Base-by-base conservation (phyloP, 164 flowering plant genomes). In the Paratinospora sagittata region DNA sequence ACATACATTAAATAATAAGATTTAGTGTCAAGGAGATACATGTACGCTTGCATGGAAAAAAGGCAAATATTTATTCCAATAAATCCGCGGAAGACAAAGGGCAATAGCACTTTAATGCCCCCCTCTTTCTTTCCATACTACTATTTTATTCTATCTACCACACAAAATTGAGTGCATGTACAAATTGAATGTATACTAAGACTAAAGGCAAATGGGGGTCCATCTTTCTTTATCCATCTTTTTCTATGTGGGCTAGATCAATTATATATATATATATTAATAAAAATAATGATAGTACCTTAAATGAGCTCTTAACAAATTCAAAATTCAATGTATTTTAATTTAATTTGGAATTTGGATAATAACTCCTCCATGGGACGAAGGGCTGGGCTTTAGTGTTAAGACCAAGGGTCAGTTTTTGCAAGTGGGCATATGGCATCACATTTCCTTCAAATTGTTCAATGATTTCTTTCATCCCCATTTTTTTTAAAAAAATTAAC, bases 161-260 rank as follows among this genome's bases (percentile, higher is more conserved):
- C 45, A 24, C 36, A 52, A 13, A 52, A 16, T 52, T 3, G 63
- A 39, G 68, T 52, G 57, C 72, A 71, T 63, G 34, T 30, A 77
- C 72, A 79, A 73, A 81, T 79, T 52, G 79, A 75, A 66, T 70
- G 62, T 39, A 62, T 71, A 66, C 71, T 67, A 37, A 72, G 45
- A 75, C 69, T 52, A 77, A 73, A 21, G 82, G 70, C 77, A 78
- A 73, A 75, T 82, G 78, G 82, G 81, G 19, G 58, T 68, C 70
- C 61, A 39, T 66, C 49, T 66, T 16, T 52, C 70, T 68, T 30
- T 65, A 60, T 36, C 52, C 4, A 21, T 19, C 76, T 63, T 36
- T 72, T 65, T 60, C 72, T 47, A 45, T 74, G 79, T 71, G 76
- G 81, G 80, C 74, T 76, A 73, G 33, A 17, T 60, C 27, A 6